These are phyloP conservation scores for Wickerhamiella pararugosa DNA, from an alignment of 1,139 yeast genomes.

Conservation along the genomic window DNA sequence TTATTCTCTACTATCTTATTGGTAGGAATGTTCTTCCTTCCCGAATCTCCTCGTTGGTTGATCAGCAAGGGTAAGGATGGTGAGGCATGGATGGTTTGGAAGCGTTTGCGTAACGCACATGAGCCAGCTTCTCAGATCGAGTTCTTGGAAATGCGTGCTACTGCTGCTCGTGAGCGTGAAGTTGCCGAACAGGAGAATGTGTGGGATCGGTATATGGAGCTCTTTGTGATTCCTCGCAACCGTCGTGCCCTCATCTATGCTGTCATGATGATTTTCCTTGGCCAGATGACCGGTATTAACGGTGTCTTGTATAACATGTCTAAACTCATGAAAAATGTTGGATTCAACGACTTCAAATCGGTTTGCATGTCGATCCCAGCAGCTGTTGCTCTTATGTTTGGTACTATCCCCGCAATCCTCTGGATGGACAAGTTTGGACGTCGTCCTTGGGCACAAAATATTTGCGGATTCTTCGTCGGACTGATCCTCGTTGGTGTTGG, in stretches of 20 bases:
- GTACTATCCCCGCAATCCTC: conserved; percentile 46
- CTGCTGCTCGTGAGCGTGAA: conserved; percentile 26
- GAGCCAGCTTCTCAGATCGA: conserved; percentile 25
- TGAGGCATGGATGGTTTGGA: conserved; percentile 42
- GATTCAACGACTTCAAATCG: conserved; percentile 14
- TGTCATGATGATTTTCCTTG: conserved; percentile 37
- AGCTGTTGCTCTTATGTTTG: conserved; percentile 43
- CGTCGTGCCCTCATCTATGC: conserved; percentile 45
- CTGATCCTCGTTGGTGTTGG: conserved; percentile 43
- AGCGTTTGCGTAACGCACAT: conserved; percentile 21
- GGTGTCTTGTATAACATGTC: conserved; percentile 33
- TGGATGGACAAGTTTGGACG: conserved; percentile 49
- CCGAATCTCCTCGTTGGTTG: conserved; percentile 65
- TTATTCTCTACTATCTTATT: conserved; percentile 39
- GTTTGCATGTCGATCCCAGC: conserved; percentile 32
- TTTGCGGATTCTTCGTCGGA: conserved; percentile 41
- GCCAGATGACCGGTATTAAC: conserved; percentile 27
- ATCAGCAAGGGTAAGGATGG: conserved; percentile 30
- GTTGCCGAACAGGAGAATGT: conserved; percentile 22
- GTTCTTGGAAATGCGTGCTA: conserved; percentile 33
- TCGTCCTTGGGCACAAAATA: conserved; percentile 28
- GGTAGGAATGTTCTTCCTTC: conserved; percentile 37
- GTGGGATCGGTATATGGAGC: conserved; percentile 26
- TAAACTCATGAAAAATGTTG: conserved; percentile 29
- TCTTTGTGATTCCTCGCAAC: conserved; percentile 35